Base-by-base conservation (phyloP, 805 yeast species). In the Huiozyma sinensis region DNA sequence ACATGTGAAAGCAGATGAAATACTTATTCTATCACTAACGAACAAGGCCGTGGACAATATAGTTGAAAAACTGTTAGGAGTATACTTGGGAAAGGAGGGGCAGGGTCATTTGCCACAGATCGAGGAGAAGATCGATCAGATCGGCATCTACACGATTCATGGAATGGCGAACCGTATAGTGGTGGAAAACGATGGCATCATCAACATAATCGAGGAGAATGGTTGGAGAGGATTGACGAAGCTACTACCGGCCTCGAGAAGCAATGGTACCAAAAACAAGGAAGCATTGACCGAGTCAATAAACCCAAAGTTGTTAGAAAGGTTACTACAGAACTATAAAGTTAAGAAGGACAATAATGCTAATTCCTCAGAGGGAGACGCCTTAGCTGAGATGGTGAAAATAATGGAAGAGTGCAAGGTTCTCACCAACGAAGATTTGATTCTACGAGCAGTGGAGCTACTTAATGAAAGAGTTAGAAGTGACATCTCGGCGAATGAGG, bases 21-120 rank as follows among this genome's bases (percentile, higher is more conserved):
- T 83, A 5, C 55, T 82, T 33, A 77, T 81, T 2, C 64, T 83
- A 4, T 77, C 85, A 10, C 68, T 83, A 71, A 81, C 90, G 0
- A 83, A 81, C 51, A 67, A 81, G 44, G 77, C 88, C 0, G 87
- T 82, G 1, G 72, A 70, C 32, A 75, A 62, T 44, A 68, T 66
- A 36, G 64, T 56, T 38, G 46, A 36, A 33, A 71, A 58, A 46
- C 66, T 66, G 31, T 38, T 36, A 10, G 51, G 35, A 1, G 53
- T 54, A 0, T 48, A 75, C 24, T 73, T 73, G 1, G 54, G 48
- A 4, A 64, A 59, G 1, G 44, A 65, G 17, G 60, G 67, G 1
- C 37, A 43, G 7, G 24, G 27, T 7, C 33, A 28, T 6, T 4
- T 5, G 6, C 8, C 5, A 43, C 33, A 44, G 12, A n/a, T 33